phyloP scores from a whole-genome alignment of 1,284 basidiomycete genomes.

The Rhodotorula sp. region DNA sequence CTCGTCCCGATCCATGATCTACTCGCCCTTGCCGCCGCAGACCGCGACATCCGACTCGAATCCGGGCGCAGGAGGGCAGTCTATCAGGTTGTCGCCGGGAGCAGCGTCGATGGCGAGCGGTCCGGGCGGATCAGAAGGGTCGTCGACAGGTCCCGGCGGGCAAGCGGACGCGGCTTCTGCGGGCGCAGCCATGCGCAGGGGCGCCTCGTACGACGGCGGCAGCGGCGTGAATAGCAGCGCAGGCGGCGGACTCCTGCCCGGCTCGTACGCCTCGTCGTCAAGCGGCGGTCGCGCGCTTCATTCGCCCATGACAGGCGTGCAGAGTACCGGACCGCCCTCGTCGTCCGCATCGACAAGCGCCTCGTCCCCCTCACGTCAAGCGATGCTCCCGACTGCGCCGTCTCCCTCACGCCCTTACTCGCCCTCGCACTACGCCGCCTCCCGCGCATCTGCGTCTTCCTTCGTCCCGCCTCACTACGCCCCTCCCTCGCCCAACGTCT shows the following conservation, averaged over 20 bases:
- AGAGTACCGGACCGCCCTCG: background rate
- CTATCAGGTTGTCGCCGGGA: no score
- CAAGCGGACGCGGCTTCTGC: background rate
- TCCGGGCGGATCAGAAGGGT: background rate
- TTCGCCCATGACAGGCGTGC: slow-evolving; percentile 16
- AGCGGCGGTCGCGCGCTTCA: background rate
- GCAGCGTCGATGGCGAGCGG: no score
- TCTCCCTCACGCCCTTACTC: slow-evolving; percentile 16
- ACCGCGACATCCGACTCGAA: background rate
- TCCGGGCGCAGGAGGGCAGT: no score
- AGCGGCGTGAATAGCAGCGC: background rate
- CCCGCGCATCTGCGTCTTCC: slow-evolving; percentile 1
- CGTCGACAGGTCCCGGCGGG: background rate
- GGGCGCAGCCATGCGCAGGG: slow-evolving; percentile 12
- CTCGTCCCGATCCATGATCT: slow-evolving; percentile 4
- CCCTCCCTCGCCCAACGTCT: background rate
- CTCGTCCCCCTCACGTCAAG: background rate
- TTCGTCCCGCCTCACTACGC: background rate
- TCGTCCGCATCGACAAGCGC: background rate
- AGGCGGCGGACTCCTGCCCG: background rate
- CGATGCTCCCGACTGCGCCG: background rate
- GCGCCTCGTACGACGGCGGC: slow-evolving; percentile 15
- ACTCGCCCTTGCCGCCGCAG: slow-evolving; percentile 16
- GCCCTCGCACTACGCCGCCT: slow-evolving; percentile 23
- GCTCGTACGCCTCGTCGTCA: slow-evolving; percentile 1